These are phyloP conservation scores for Colletotrichum godetiae DNA, from an alignment of 2,329 filamentous ascomycete species.

Conservation along the genomic window DNA sequence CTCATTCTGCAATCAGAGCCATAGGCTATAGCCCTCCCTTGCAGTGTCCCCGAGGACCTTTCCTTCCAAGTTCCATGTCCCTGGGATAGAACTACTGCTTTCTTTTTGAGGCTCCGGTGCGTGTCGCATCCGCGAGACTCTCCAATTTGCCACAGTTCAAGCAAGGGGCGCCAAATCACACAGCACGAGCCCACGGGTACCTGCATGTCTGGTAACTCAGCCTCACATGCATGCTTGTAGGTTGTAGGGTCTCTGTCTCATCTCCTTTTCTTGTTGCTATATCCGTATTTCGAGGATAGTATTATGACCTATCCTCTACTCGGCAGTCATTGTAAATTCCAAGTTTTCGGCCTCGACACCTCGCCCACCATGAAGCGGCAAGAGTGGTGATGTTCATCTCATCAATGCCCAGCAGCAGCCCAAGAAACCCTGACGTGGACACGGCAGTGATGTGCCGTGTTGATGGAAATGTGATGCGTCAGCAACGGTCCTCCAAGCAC, in stretches of 20 bases:
- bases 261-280: background rate
- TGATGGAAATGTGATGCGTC: background rate
- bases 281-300: background rate
- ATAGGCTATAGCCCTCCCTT: background rate
- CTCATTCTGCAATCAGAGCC: background rate
- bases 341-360: background rate
- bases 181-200: background rate
- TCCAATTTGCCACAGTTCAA: constrained; percentile 29
- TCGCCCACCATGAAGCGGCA: background rate
- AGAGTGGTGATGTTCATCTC: background rate
- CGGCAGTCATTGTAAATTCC: background rate
- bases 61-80: background rate
- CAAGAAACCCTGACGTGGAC: background rate
- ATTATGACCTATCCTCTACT: background rate
- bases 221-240: background rate
- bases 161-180: background rate
- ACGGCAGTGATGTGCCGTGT: background rate
- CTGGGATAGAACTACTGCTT: no score
- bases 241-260: background rate
- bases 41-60: background rate
- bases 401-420: background rate
- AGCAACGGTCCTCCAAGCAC: background rate
- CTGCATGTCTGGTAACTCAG: background rate
- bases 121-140: background rate
- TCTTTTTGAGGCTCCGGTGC: background rate